These are phyloP conservation scores for Barnettozyma siamensis DNA, from an alignment of 805 yeast genomes.

Conservation along the genomic window DNA sequence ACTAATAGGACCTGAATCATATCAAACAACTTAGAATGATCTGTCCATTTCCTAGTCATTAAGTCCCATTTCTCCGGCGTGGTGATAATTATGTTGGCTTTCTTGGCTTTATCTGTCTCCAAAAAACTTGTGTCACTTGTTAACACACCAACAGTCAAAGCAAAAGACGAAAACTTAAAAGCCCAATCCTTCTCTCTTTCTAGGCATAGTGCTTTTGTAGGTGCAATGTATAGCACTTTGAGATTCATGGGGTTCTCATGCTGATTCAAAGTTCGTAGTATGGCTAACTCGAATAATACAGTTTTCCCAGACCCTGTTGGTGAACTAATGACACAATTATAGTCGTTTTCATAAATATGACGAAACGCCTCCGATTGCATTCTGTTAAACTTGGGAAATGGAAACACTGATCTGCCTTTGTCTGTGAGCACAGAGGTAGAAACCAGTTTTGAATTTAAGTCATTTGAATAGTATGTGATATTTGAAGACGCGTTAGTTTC, in stretches of 20 bases:
- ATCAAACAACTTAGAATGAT: constrained; percentile 34
- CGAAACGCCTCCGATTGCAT: constrained; percentile 46
- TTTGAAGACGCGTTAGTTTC: constrained; percentile 8
- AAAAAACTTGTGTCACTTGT: constrained; percentile 48
- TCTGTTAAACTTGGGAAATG: constrained; percentile 35
- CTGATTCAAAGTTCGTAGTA: constrained; percentile 31
- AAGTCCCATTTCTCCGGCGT: constrained; percentile 64
- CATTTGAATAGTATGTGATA: constrained; percentile 8
- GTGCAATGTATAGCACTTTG: constrained; percentile 48
- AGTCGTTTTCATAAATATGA: constrained; percentile 28
- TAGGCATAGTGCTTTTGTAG: constrained; percentile 51
- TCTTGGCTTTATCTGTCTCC: constrained; percentile 40
- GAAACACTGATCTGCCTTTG: constrained; percentile 30
- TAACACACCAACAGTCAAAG: constrained; percentile 41
- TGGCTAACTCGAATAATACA: constrained; percentile 47
- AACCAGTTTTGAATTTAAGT: background rate
- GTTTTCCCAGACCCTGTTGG: constrained; percentile 63
- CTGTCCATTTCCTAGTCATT: constrained; percentile 46
- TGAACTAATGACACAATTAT: constrained; percentile 44
- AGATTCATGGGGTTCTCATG: constrained; percentile 21
- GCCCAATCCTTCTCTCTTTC: constrained; percentile 46
- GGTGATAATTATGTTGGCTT: constrained; percentile 47
- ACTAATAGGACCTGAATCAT: constrained; percentile 39
- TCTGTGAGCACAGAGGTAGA: constrained; percentile 31
- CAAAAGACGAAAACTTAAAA: constrained; percentile 31